Evolutionary conservation across 163 green algal genomes (phyloP), one percentile per base, ranked within the genome.

Genomic region (Trebouxia gelatinosa): DNA sequence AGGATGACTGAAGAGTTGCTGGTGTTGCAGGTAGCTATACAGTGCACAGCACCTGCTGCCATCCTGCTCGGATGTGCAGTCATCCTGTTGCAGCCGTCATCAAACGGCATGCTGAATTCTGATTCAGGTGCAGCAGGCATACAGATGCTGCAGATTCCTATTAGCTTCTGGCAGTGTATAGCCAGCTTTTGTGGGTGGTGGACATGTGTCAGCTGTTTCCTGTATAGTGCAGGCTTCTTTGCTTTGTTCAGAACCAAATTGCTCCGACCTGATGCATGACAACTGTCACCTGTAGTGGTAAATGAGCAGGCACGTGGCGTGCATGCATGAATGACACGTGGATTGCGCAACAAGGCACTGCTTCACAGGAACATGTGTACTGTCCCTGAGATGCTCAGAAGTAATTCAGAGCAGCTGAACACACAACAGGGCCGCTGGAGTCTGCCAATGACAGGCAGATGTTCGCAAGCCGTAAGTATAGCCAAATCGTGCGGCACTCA

Each of bases 181-280:
- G 64, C 64, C 34, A 37, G 50, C 19, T 72, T 72, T 6, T 72
- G 64, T 72, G 64, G 64, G 35, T 72, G 64, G 64, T 72, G 64
- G 64, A 72, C 64, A 23, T 72, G 64, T 51, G 9, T 23, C 21
- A 54, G 64, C 64, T 72, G 64, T 35, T 72, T 72, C n/a, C 13
- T n/a, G 21, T 72, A 32, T 28, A 34, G 35, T 72, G 64, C 37
- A 37, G 35, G 17, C 5, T 72, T n/a, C 4, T 31, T 72, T 21
- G n/a, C 35, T 21, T 54, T 72, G 64, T 34, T 72, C 21, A 72
- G 34, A 29, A 34, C 64, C 34, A n/a, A n/a, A 2, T 31, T 72
- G 64, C 21, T 72, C n/a, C n/a, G n/a, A n/a, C n/a, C n/a, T n/a
- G n/a, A n/a, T n/a, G n/a, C n/a, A n/a, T n/a, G n/a, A n/a, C n/a